A percentile compares a stretch with the other conserved stretches of the same genome.
phyloP scores from a whole-genome alignment of 1,284 basidiomycete species.

The Heterobasidion annosum region DNA sequence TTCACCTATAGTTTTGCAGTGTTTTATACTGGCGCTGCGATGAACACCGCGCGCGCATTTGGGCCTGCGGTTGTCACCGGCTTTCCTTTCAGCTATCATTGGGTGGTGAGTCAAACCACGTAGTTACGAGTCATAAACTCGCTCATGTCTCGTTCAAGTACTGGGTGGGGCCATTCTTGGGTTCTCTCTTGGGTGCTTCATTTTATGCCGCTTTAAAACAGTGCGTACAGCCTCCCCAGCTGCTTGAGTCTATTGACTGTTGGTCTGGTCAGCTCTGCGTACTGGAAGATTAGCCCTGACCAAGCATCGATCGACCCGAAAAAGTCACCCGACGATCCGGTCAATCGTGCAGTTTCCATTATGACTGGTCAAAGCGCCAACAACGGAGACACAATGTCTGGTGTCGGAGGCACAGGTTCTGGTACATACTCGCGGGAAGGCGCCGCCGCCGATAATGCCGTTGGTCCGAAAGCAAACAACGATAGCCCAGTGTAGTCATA shows the following conservation, averaged over 20 bases:
- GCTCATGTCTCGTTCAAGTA: constrained; percentile 24
- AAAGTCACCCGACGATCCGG: constrained; percentile 29
- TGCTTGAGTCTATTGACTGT: not conserved
- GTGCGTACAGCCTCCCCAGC: constrained; percentile 18
- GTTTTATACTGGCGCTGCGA: constrained; percentile 47
- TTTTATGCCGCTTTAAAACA: constrained; percentile 53
- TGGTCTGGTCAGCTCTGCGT: constrained; percentile 25
- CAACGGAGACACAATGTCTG: too few species aligned
- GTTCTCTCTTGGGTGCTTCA: constrained; percentile 44
- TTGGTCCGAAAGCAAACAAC: too few species aligned
- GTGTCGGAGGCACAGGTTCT: too few species aligned
- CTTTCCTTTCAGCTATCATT: constrained; percentile 46
- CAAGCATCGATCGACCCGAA: constrained; percentile 33
- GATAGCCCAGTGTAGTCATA: too few species aligned
- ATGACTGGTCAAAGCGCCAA: not conserved
- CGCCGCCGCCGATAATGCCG: too few species aligned
- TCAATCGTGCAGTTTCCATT: constrained; percentile 8
- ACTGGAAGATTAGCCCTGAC: constrained; percentile 45
- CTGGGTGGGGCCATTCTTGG: constrained; percentile 57
- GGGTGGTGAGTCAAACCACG: constrained; percentile 38
- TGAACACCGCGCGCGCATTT: constrained; percentile 71
- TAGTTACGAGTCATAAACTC: not conserved
- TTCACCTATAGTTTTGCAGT: constrained; percentile 25
- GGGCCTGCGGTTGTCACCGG: constrained; percentile 64
- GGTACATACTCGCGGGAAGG: too few species aligned